Conservation (phyloP, 2,329 filamentous ascomycete genomes). For the Neocatenulostroma microsporum region DNA sequence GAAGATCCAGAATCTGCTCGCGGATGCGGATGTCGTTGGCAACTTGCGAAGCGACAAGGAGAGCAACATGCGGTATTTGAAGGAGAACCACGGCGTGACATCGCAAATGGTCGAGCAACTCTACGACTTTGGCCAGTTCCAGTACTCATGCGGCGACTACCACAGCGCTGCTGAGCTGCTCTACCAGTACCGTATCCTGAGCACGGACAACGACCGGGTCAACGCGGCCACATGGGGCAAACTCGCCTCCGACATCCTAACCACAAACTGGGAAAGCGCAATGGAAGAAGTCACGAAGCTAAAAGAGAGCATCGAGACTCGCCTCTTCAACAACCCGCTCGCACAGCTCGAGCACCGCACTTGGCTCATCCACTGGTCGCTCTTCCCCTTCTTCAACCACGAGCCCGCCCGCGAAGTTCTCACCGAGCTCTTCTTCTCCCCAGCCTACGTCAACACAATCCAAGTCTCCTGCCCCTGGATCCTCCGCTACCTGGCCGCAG, state of each 20-base stretch:
- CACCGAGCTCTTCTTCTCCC: conserved; percentile 94
- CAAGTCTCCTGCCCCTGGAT: conserved; percentile 97
- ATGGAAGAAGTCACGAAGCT: conserved; percentile 88
- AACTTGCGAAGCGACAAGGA: conserved; percentile 94
- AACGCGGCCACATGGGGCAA: conserved; percentile 95
- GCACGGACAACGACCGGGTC: conserved; percentile 97
- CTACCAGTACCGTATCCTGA: conserved; percentile 96
- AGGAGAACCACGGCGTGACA: conserved; percentile 93
- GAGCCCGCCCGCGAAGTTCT: conserved; percentile 83
- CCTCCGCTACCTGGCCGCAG: conserved; percentile 83
- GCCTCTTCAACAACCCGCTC: conserved; percentile 91
- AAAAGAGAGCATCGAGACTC: conserved; percentile 84
- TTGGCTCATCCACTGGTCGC: conserved; percentile 95
- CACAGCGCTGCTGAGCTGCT: conserved; percentile 81
- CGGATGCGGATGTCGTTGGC: conserved; percentile 80
- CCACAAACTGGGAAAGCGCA: conserved; percentile 87
- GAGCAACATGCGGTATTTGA: conserved; percentile 95
- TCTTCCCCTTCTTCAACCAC: conserved; percentile 99
- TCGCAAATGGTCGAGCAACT: conserved; percentile 92
- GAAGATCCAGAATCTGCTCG: conserved; percentile 80
- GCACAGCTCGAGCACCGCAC: conserved; percentile 94
- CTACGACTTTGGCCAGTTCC: conserved; percentile 92
- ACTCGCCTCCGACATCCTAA: conserved; percentile 90
- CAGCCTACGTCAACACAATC: conserved; percentile 98
- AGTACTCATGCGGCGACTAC: conserved; percentile 97